phyloP scores from a whole-genome alignment of 768 basidiomycete species.

The Lentinus tigrinus region DNA sequence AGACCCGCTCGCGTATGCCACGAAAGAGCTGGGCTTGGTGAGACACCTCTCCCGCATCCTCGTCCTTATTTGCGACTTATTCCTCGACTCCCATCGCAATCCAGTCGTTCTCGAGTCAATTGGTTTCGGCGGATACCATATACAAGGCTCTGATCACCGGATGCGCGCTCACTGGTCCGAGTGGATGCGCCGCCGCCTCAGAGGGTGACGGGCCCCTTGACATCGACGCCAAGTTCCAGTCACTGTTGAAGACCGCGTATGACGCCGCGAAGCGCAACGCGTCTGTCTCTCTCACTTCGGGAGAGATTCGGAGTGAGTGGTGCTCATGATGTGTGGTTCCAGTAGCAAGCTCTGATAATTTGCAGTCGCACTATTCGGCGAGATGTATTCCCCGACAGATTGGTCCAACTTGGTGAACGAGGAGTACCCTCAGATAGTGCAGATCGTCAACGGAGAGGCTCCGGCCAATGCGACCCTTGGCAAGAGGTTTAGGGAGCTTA shows the following conservation, averaged over 20 bases:
- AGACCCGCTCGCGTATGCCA: neutral
- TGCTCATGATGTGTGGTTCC: too few species aligned
- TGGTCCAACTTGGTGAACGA: neutral
- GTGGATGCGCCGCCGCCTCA: neutral
- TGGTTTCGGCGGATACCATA: neutral
- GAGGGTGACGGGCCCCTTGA: neutral
- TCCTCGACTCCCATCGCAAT: too few species aligned
- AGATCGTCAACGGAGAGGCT: neutral
- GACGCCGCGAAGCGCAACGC: neutral
- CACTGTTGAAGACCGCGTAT: neutral
- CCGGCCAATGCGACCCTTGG: neutral
- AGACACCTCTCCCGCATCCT: neutral
- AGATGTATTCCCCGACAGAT: neutral
- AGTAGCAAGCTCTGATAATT: neutral
- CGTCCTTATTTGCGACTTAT: too few species aligned
- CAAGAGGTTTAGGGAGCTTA: neutral
- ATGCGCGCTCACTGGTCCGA: conserved; percentile 12
- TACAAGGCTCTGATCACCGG: conserved; percentile 9
- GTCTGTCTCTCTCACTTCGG: neutral
- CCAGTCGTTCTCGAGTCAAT: neutral
- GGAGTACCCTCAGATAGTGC: neutral
- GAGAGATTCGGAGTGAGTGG: neutral
- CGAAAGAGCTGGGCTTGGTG: neutral
- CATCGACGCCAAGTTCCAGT: neutral
- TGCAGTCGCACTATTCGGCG: neutral